Evolutionary conservation across 2,329 filamentous ascomycete species (phyloP).

Genomic region (Fusarium torulosum): DNA sequence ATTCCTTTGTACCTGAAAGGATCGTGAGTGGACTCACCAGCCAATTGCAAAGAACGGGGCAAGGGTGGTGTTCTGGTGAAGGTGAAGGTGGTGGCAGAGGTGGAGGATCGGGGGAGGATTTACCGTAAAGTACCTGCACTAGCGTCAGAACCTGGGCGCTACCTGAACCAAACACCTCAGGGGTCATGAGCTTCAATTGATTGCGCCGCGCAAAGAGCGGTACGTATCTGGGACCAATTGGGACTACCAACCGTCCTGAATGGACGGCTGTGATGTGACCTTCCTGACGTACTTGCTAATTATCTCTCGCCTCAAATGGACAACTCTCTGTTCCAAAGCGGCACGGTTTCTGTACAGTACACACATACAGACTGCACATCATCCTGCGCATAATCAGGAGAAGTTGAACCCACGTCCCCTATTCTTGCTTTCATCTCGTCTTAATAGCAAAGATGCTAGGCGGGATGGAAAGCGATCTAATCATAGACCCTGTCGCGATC

Average conservation of each 20-base stretch:
- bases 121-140: slow-evolving; percentile 37
- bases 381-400: neutral
- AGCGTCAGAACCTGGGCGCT: slow-evolving; percentile 29
- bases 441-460: neutral
- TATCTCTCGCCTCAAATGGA: slow-evolving; percentile 1
- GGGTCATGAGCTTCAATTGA: slow-evolving; percentile 22
- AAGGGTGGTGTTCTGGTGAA: slow-evolving; percentile 20
- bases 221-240: slow-evolving; percentile 15
- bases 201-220: slow-evolving; percentile 28
- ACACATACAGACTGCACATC: neutral
- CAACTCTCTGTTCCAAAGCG: slow-evolving; percentile 4
- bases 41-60: slow-evolving; percentile 26
- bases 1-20: slow-evolving; percentile 29
- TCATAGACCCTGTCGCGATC: slow-evolving; percentile 16
- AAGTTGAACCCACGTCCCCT: neutral
- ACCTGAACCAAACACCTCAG: slow-evolving; percentile 22
- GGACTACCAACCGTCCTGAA: neutral
- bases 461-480: slow-evolving; percentile 6
- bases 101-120: slow-evolving; percentile 13
- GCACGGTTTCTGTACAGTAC: neutral
- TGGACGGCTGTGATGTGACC: slow-evolving; percentile 27
- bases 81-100: slow-evolving; percentile 40
- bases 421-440: slow-evolving; percentile 20
- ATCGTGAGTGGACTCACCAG: slow-evolving; percentile 10
- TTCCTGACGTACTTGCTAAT: slow-evolving; percentile 11